Conservation (phyloP, 805 yeast species). For the Lachancea lanzarotensis region DNA sequence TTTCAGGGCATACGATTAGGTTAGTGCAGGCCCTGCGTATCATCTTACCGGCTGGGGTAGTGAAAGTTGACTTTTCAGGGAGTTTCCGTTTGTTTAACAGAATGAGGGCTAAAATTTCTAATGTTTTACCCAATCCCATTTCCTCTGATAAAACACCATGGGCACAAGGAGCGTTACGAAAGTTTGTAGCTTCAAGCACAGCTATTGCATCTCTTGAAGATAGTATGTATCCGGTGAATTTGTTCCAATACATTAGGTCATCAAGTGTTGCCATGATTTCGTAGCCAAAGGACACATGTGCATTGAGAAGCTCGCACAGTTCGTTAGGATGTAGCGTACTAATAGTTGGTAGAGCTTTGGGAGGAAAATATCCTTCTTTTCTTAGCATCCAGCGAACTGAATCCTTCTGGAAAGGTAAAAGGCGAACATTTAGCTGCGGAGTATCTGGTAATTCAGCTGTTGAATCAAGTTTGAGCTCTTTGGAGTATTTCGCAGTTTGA, state of each 20-base stretch:
- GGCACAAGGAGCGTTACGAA: slow-evolving; percentile 13
- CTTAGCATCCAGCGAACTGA: slow-evolving; percentile 31
- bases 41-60: slow-evolving; percentile 17
- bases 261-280: slow-evolving; percentile 13
- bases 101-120: slow-evolving; percentile 68
- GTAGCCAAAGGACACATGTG: slow-evolving; percentile 26
- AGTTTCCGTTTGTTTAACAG: slow-evolving; percentile 51
- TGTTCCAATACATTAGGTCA: slow-evolving; percentile 26
- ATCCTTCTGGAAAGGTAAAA: slow-evolving; percentile 29
- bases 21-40: slow-evolving; percentile 56
- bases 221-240: slow-evolving; percentile 27
- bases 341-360: not conserved
- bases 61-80: slow-evolving; percentile 9
- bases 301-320: slow-evolving; percentile 20
- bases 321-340: not conserved
- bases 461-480: slow-evolving; percentile 7
- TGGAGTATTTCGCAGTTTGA: slow-evolving; percentile 22
- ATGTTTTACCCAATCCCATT: slow-evolving; percentile 96
- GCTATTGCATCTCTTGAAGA: slow-evolving; percentile 15
- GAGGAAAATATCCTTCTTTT: slow-evolving; percentile 17
- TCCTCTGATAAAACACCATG: slow-evolving; percentile 76
- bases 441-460: slow-evolving; percentile 5
- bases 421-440: slow-evolving; percentile 14
- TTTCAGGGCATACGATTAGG: slow-evolving; percentile 76
- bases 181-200: slow-evolving; percentile 11